A percentile compares a stretch with the other conserved stretches of the same genome.
Conservation (phyloP, 129 eudicot species). For the Oenanthe sinensis region DNA sequence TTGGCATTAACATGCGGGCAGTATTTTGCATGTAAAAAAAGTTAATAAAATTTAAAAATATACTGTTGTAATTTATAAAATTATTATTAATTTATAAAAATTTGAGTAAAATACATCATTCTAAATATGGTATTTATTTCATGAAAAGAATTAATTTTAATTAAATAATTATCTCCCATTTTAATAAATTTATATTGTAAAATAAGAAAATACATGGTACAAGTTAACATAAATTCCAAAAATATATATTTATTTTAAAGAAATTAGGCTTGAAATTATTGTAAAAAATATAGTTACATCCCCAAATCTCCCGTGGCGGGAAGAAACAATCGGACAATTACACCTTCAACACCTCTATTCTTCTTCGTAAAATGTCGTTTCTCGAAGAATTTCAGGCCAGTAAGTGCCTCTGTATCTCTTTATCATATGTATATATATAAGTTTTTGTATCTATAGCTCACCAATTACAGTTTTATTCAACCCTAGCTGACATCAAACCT, state of each 20-base stretch:
- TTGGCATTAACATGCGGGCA: no score
- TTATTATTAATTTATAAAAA: no score
- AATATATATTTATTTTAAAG: background rate
- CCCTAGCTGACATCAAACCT: background rate
- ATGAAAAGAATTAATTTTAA: no score
- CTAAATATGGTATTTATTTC: no score
- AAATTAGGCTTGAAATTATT: slow-evolving; percentile 17
- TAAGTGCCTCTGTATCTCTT: slow-evolving; percentile 21
- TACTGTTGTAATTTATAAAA: no score
- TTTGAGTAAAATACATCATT: no score
- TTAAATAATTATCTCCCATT: no score
- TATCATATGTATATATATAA: background rate
- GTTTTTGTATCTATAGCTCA: background rate
- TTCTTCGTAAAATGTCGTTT: slow-evolving; percentile 40
- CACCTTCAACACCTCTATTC: background rate
- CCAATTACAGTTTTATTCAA: background rate
- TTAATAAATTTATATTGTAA: no score
- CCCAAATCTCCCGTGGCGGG: slow-evolving; percentile 1
- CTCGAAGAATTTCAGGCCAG: slow-evolving; percentile 83
- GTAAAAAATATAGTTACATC: background rate
- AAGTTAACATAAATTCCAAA: no score
- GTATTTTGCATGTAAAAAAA: no score
- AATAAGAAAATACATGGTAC: no score
- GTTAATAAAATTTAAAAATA: no score
- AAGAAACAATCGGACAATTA: background rate